Base-by-base conservation (phyloP, 768 basidiomycete genomes). In the Kwoniella botswanensis region DNA sequence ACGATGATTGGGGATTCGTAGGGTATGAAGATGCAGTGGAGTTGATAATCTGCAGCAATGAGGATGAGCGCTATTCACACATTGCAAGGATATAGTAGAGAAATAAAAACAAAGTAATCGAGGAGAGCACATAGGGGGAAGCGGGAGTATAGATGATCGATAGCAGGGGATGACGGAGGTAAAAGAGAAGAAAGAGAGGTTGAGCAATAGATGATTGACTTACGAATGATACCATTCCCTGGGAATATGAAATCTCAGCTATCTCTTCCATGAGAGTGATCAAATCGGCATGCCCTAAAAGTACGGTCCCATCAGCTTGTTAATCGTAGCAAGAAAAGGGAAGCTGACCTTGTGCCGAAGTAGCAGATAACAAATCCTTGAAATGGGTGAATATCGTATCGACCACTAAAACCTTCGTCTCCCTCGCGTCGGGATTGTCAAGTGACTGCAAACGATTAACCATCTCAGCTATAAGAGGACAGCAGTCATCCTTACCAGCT, bases 301-400 rank as follows among this genome's bases (percentile, higher is more conserved):
- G 11, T 2, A 63, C 11, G 21, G 13, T 41, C 21, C 12, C 6
- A 46, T 44, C 63, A 52, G 59, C 58, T 60, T 18, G 58, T 22
- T 4, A 63, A 0, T 42, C 44, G 17, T 9, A 56, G 41, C 11
- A 29, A 10, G 17, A 56, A 43, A n/a, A 41, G 35, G 61, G 17
- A 22, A 26, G 62, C 74, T 67, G 6, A 78, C 82, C 82, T 70
- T 80, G 80, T 24, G 79, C 67, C 7, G 73, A 71, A 44, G 72
- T 77, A 17, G 63, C 71, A 21, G 70, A 69, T 52, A 83, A 52
- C n/a, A 71, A n/a, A 69, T 82, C 79, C 63, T 79, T 77, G 44
- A 83, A 74, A 44, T 82, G 67, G 2, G 66, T 74, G 3, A 71
- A 73, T 4, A 82, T 67, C 1, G 75, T 61, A 57, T 83, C 82